phyloP scores from a whole-genome alignment of 306 rosid genomes.

The Cucurbita argyrosperma region DNA sequence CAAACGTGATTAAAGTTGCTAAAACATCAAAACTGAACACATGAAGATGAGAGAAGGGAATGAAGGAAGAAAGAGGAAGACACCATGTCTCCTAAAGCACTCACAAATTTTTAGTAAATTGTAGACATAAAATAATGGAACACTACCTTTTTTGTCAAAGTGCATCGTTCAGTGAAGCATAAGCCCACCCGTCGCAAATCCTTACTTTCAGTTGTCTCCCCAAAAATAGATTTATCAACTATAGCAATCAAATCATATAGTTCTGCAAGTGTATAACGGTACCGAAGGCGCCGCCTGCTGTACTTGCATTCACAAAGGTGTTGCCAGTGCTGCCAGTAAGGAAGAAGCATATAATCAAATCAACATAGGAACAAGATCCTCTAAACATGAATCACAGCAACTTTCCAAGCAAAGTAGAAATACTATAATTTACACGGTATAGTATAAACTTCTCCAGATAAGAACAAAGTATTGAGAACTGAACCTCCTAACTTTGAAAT shows the following conservation, averaged over 20 bases:
- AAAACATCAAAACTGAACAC: not conserved
- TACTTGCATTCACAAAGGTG: slow-evolving; percentile 90
- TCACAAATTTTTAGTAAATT: not conserved
- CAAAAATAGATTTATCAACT: slow-evolving; percentile 38
- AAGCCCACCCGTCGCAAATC: slow-evolving; percentile 32
- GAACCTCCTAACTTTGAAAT: not conserved
- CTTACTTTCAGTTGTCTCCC: slow-evolving; percentile 32
- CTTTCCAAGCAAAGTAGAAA: not conserved
- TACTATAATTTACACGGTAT: not conserved
- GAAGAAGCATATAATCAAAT: not conserved
- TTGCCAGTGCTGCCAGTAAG: slow-evolving; percentile 63
- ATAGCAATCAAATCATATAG: slow-evolving; percentile 49
- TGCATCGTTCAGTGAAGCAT: slow-evolving; percentile 23
- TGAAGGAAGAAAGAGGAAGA: not conserved
- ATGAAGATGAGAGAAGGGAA: not conserved
- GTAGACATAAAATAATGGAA: not conserved
- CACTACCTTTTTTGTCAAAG: slow-evolving; percentile 65
- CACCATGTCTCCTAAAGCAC: not conserved
- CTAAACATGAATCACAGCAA: not conserved
- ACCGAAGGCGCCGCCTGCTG: slow-evolving; percentile 49
- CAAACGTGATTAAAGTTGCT: not conserved
- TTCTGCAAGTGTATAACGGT: slow-evolving; percentile 81
- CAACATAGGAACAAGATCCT: not conserved
- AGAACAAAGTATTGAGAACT: not conserved
- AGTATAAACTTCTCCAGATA: not conserved